Base-by-base conservation (phyloP, 2,329 filamentous ascomycete genomes). In the Calonectria henricotiae region DNA sequence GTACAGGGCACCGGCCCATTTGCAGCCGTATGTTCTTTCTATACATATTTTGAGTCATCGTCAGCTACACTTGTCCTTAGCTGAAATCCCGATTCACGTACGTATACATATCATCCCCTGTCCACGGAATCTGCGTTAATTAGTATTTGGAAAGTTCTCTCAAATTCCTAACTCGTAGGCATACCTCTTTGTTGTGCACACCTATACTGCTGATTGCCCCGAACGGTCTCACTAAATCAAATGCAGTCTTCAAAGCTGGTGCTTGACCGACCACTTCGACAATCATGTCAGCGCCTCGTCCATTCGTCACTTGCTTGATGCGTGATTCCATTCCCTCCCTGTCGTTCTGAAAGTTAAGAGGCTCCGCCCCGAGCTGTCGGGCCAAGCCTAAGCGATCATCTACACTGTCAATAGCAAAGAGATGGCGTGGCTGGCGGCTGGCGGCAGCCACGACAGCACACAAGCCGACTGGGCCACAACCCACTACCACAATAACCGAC, bases 401-500 rank as follows among this genome's bases (percentile, higher is more conserved):
- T 8, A 97, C 89, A 9, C 92, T 91, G 82, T 97, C 94, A 60
- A 97, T 89, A 6, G 94, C 94, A 71, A 97, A 90, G 2, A 97
- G 82, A 77, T 93, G 87, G 80, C 91, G 93, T 1, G 94, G 94
- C 74, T 90, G 89, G 81, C 91, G 92, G 77, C 94, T 90, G n/a
- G 92, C 85, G 6, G 93, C 92, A 69, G 94, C 92, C 71, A 95
- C 88, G 68, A 97, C 85, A 17, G 95, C 94, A 80, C 95, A 98
- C 13, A 98, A 87, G 1, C 94, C 95, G 4, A 98, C 92, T 0
- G 92, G 92, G 0, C 95, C 95, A 78, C 95, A 97, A 5, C 95
- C 95, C 69, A 98, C 89, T 23, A 97, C 85, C 1, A 97, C 93
- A 0, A 94, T 91, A 0, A 92, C 93, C 70, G 91, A 89, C 15